Evolutionary conservation across 164 flowering plant genomes (phyloP).

Genomic region (Berberis thunbergii): DNA sequence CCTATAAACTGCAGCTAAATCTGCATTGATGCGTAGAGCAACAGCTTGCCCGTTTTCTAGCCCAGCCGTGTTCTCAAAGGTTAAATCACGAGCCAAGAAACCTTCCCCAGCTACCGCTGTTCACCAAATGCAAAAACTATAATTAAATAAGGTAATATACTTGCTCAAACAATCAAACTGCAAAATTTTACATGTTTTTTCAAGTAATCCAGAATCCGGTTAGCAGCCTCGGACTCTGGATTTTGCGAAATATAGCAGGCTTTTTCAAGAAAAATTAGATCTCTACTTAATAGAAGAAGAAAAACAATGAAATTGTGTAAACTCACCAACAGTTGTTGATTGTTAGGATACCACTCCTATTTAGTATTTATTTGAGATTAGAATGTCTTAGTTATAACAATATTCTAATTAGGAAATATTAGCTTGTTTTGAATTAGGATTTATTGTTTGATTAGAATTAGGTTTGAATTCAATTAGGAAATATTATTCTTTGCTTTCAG

Average conservation of each 20-base stretch:
- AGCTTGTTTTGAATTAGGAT: no score
- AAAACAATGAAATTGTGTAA: neutral
- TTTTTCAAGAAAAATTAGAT: neutral
- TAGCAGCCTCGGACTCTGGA: no score
- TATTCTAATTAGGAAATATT: no score
- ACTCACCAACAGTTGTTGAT: slow-evolving; percentile 77
- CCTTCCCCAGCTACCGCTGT: slow-evolving; percentile 81
- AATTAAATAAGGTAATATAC: neutral
- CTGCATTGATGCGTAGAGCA: slow-evolving; percentile 73
- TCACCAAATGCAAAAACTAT: neutral
- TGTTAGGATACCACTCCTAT: no score
- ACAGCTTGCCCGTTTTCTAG: slow-evolving; percentile 76
- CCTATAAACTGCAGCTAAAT: slow-evolving; percentile 46
- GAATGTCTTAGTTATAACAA: no score
- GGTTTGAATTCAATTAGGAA: no score
- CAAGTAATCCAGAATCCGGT: neutral
- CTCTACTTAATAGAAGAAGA: neutral
- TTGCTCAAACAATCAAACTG: neutral
- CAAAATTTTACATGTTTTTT: neutral
- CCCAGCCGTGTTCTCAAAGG: slow-evolving; percentile 76
- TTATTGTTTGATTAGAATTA: no score
- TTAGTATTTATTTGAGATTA: no score
- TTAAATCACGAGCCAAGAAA: slow-evolving; percentile 67
- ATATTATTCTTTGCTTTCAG: no score
- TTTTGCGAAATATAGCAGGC: neutral